Percentiles rank a stretch among this genome's conserved stretches.
Evolutionary conservation across 2,329 filamentous ascomycete genomes (phyloP).

Genomic region (Phialemoniopsis sp.): DNA sequence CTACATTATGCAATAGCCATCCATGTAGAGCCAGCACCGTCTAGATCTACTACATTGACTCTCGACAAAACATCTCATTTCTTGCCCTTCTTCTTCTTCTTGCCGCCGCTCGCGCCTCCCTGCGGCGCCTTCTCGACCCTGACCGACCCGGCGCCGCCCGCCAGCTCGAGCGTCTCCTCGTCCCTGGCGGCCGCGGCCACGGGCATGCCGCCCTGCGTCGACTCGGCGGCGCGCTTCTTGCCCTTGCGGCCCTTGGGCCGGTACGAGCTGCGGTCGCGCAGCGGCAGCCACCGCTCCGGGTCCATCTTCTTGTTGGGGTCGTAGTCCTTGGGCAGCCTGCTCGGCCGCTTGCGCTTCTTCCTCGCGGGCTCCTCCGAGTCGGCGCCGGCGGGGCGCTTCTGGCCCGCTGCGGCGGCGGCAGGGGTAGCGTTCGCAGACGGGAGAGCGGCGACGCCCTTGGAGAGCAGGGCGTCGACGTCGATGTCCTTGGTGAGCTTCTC

Average conservation of each 20-base stretch:
- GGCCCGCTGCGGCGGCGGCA: slow-evolving; percentile 24
- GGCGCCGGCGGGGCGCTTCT: slow-evolving; percentile 40
- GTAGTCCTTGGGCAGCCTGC: slow-evolving; percentile 67
- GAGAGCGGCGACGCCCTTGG: slow-evolving; percentile 57
- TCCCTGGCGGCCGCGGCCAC: slow-evolving; percentile 64
- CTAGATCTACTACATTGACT: too few relatives aligned
- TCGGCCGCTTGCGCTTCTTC: slow-evolving; percentile 47
- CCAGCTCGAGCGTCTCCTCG: slow-evolving; percentile 62
- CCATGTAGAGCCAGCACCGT: too few relatives aligned
- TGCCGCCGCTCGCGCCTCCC: slow-evolving; percentile 14
- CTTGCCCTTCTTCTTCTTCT: slow-evolving; percentile 33
- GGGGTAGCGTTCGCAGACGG: slow-evolving; percentile 29
- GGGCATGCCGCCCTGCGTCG: slow-evolving; percentile 64
- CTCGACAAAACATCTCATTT: too few relatives aligned
- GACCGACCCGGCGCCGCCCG: slow-evolving; percentile 58
- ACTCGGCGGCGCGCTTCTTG: slow-evolving; percentile 72
- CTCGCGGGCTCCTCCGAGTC: slow-evolving; percentile 4
- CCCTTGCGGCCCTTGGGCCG: slow-evolving; percentile 89
- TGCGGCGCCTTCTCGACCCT: slow-evolving; percentile 57
- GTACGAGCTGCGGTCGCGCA: slow-evolving; percentile 85
- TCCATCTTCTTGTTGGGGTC: slow-evolving; percentile 78
- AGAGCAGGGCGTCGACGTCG: slow-evolving; percentile 59
- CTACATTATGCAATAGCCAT: too few relatives aligned
- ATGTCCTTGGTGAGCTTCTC: slow-evolving; percentile 56
- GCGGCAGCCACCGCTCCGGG: slow-evolving; percentile 87